phyloP scores from a whole-genome alignment of 1,139 yeast genomes.

The Yamadazyma songkhlaensis region DNA sequence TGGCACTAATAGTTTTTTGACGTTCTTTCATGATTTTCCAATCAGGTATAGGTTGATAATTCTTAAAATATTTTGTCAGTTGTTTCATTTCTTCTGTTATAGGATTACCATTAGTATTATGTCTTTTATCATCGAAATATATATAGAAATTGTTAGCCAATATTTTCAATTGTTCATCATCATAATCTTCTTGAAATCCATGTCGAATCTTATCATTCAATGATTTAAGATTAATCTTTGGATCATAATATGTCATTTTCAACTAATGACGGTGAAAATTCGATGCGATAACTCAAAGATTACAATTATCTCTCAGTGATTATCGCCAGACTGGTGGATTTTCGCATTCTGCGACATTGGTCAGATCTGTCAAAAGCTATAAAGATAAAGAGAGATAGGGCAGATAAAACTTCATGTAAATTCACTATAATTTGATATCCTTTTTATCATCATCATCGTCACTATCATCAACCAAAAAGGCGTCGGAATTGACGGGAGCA shows the following conservation, averaged over 20 bases:
- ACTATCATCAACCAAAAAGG: constrained; percentile 74
- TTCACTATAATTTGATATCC: constrained; percentile 6
- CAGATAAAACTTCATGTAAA: neutral
- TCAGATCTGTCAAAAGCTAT: no score
- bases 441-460: constrained; percentile 58
- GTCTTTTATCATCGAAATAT: constrained; percentile 86
- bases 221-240: constrained; percentile 6
- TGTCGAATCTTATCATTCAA: constrained; percentile 59
- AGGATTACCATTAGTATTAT: constrained; percentile 87
- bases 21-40: constrained; percentile 92
- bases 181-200: constrained; percentile 73
- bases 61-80: constrained; percentile 40
- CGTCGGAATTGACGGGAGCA: constrained; percentile 34
- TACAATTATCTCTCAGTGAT: no score
- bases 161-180: constrained; percentile 59
- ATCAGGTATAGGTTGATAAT: constrained; percentile 72
- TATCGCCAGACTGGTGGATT: no score
- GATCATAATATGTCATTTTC: constrained; percentile 3
- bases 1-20: constrained; percentile 94
- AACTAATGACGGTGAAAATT: neutral
- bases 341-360: no score
- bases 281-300: neutral
- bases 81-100: constrained; percentile 53
- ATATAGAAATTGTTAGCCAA: constrained; percentile 73
- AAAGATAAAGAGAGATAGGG: no score